Base-by-base conservation (phyloP, 257 asterid species). In the Thymus mandschuricus region DNA sequence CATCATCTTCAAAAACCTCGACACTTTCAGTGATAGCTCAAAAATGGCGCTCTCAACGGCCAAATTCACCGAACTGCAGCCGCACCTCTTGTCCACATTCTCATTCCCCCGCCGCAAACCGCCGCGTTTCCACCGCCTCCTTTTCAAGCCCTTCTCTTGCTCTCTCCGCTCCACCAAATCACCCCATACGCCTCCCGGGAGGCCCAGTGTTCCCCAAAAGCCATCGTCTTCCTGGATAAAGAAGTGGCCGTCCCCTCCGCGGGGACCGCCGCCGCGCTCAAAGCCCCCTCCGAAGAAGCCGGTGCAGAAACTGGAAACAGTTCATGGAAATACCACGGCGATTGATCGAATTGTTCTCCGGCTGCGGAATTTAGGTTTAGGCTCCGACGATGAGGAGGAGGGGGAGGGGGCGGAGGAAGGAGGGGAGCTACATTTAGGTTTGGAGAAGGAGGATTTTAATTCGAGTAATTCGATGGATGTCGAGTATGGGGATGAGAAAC, bases 261-360 rank as follows among this genome's bases (percentile, higher is more conserved):
- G 75, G 31, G 74, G 79, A 2, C 69, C 79, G 2, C 62, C 57
- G 34, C 60, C 80, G 10, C 57, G 74, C 35, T 57, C 77, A 5
- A 75, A 75, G 59, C 12, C 55, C 43, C 62, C 52, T 71, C 44
- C 81, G 6, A 86, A 55, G 58, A 74, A 68, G 38, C 72, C 74
- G 45, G 81, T 70, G 46, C 82, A 72, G 34, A 76, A 78, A 51
- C 78, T 76, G 27, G 90, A 80, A 63, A 59, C 76, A 52, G 38
- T 51, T 52, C 84, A 76, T 28, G 79, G 72, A 21, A 83, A 87
- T 38, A 85, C 89, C 8, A 89, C 95, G 9, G 93, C 99, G 12
- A 89, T 94, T 63, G 99, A 94, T 35, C 75, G 97, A 67, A 94
- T 94, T 76, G 99, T 94, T 8, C 92, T 94, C 31, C 86, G 98